Conservation (phyloP, 306 rosid genomes). For the Vigna radiata region DNA sequence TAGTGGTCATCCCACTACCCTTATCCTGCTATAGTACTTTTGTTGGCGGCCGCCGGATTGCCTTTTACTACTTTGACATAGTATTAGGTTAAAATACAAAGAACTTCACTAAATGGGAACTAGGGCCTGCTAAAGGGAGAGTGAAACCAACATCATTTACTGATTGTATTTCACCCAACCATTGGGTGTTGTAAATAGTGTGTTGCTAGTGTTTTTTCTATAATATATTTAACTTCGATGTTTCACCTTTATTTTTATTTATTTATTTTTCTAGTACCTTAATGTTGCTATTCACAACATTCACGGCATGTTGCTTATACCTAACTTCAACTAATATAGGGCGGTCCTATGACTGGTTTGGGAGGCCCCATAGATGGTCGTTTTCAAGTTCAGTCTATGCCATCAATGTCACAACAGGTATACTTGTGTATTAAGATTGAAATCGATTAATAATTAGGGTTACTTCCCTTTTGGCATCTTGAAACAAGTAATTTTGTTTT, state of each 20-base stretch:
- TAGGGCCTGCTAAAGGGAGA: background rate
- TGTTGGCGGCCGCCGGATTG: too few relatives aligned
- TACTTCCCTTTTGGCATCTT: conserved; percentile 34
- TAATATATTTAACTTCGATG: conserved; percentile 15
- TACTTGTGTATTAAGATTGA: conserved; percentile 7
- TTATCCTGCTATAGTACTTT: too few relatives aligned
- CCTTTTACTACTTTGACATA: background rate
- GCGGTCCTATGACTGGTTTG: conserved; percentile 60
- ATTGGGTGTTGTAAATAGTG: background rate
- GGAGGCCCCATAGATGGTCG: conserved; percentile 63
- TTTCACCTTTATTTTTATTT: background rate
- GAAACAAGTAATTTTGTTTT: conserved; percentile 31
- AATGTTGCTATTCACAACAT: conserved; percentile 14
- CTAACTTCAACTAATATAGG: conserved; percentile 54
- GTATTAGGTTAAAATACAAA: background rate
- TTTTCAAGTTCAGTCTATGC: conserved; percentile 49
- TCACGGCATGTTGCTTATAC: conserved; percentile 34
- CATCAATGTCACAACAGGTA: conserved; percentile 73
- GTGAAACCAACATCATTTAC: background rate
- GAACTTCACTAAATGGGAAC: background rate
- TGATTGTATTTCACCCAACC: background rate
- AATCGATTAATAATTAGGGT: conserved; percentile 36
- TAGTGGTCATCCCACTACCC: too few relatives aligned
- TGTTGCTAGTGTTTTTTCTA: background rate
- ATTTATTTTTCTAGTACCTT: background rate